A percentile compares a stretch with the other conserved stretches of the same genome.
Evolutionary conservation across 805 yeast genomes (phyloP).

Genomic region (Pichia californica): DNA sequence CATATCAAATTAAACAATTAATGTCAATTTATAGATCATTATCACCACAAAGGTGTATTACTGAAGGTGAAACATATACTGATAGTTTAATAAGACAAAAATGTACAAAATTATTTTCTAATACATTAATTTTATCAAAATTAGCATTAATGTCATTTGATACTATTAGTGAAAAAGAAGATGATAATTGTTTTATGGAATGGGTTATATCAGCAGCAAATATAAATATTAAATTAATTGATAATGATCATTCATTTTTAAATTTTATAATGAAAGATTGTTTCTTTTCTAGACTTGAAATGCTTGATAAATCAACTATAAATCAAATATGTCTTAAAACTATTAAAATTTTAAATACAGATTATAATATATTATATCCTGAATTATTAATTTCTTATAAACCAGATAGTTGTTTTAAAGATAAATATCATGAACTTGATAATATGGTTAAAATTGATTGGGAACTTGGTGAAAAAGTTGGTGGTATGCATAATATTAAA

Average conservation of each 20-base stretch:
- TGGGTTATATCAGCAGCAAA: conserved; percentile 64
- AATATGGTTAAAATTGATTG: conserved; percentile 47
- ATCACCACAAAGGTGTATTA: conserved; percentile 40
- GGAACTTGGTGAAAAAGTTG: conserved; percentile 82
- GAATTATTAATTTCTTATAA: conserved; percentile 57
- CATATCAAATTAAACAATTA: conserved; percentile 9
- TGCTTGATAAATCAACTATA: conserved; percentile 58
- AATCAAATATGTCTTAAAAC: conserved; percentile 54
- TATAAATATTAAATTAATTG: conserved; percentile 63
- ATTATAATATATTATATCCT: conserved; percentile 52
- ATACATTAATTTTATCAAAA: conserved; percentile 40
- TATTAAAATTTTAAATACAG: conserved; percentile 66
- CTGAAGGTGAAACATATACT: conserved; percentile 29
- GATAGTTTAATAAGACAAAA: conserved; percentile 32
- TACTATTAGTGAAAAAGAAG: conserved; percentile 22
- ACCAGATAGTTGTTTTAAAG: conserved; percentile 4
- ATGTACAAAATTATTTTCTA: conserved; percentile 32
- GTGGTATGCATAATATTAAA: conserved; percentile 81
- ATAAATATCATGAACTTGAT: conserved; percentile 13
- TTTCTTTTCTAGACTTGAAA: conserved; percentile 53
- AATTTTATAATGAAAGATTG: conserved; percentile 63
- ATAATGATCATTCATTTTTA: conserved; percentile 49
- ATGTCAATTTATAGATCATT: conserved; percentile 17
- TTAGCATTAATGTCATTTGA: conserved; percentile 24
- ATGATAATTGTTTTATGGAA: conserved; percentile 33